These are phyloP conservation scores for Taphrina flavorubra DNA, from an alignment of 1,139 yeast species.

Conservation along the genomic window DNA sequence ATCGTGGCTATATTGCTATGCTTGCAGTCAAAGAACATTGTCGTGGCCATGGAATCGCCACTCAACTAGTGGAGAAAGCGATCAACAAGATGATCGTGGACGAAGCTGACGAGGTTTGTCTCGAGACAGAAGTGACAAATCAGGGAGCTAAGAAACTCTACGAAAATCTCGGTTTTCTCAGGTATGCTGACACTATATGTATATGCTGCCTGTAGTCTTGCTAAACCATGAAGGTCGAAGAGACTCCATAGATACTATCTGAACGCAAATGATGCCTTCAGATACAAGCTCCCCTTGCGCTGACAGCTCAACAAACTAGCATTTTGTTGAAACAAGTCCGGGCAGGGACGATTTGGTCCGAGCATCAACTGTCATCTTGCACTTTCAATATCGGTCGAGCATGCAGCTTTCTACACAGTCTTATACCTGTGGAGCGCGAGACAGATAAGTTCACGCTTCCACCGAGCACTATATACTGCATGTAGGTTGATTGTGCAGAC, in stretches of 20 bases:
- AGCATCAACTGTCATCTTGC: too few species aligned
- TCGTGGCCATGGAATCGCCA: conserved; percentile 79
- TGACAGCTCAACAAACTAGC: not conserved
- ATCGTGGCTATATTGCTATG: conserved; percentile 95
- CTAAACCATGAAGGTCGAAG: conserved; percentile 52
- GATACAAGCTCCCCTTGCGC: conserved; percentile 66
- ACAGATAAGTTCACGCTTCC: too few species aligned
- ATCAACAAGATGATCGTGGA: conserved; percentile 68
- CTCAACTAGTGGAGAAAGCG: conserved; percentile 65
- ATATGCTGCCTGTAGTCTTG: too few species aligned
- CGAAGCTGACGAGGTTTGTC: conserved; percentile 77
- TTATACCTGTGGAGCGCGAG: too few species aligned
- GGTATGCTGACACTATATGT: conserved; percentile 53
- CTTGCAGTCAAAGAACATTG: conserved; percentile 74
- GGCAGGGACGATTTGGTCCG: too few species aligned
- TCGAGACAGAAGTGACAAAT: conserved; percentile 90
- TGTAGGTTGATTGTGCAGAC: too few species aligned
- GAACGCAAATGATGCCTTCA: conserved; percentile 89
- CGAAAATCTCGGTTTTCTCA: conserved; percentile 83
- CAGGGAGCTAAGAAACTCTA: conserved; percentile 75
- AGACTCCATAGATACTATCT: conserved; percentile 83
- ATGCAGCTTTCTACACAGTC: too few species aligned
- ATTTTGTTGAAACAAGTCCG: too few species aligned
- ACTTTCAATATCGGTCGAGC: too few species aligned
- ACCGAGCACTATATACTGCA: too few species aligned